Percentiles rank a stretch among this genome's conserved stretches.
Evolutionary conservation across 1,139 yeast species (phyloP).

Genomic region (Protomyces inouyei): DNA sequence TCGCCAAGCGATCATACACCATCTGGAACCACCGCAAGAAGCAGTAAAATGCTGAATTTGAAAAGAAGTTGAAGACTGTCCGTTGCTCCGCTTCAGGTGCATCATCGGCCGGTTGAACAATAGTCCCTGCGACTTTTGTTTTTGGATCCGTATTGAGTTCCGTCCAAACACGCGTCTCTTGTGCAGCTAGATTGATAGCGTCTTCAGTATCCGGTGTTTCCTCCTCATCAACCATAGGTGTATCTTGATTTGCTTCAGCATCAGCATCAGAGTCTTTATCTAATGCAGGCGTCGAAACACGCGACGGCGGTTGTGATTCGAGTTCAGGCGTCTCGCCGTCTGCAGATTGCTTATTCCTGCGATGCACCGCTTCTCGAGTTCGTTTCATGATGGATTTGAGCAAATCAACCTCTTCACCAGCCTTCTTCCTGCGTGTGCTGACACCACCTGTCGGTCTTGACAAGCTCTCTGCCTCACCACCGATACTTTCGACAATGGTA

Average conservation of each 20-base stretch:
- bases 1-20: constrained; percentile 70
- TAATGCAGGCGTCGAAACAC: constrained; percentile 20
- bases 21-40: constrained; percentile 84
- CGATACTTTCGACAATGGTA: constrained; percentile 8
- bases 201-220: constrained; percentile 42
- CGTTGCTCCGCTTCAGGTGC: constrained; percentile 35
- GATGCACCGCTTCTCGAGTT: constrained; percentile 48
- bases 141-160: constrained; percentile 34
- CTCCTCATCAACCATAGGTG: constrained; percentile 43
- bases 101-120: constrained; percentile 26
- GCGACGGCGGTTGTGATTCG: constrained; percentile 18
- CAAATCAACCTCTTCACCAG: constrained; percentile 20
- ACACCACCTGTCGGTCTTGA: constrained; percentile 16
- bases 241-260: not conserved
- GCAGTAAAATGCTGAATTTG: constrained; percentile 85
- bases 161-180: constrained; percentile 66
- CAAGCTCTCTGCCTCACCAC: constrained; percentile 14
- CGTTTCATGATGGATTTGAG: constrained; percentile 43
- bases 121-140: constrained; percentile 29
- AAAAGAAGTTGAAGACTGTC: constrained; percentile 67
- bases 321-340: constrained; percentile 37
- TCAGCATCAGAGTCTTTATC: constrained; percentile 8
- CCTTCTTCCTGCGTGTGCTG: constrained; percentile 22
- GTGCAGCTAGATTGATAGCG: constrained; percentile 38
- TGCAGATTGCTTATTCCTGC: constrained; percentile 34